phyloP scores from a whole-genome alignment of 257 asterid species.

The Plectranthus barbatus region DNA sequence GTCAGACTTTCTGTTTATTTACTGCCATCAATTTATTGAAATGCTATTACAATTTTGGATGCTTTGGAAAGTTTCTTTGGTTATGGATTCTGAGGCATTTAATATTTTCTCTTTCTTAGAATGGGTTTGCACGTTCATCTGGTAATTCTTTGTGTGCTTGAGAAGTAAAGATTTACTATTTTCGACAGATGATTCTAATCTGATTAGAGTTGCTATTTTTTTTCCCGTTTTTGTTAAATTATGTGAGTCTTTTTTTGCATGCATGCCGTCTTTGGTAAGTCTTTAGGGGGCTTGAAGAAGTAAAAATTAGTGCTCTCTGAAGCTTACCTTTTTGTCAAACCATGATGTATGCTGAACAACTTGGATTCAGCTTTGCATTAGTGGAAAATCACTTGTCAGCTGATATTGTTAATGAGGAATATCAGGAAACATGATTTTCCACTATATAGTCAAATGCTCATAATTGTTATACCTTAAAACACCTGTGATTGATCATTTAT shows the following conservation, averaged over 20 bases:
- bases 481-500: conserved; percentile 4
- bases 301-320: background rate
- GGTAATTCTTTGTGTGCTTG: background rate
- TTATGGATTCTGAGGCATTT: background rate
- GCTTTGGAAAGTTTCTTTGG: background rate
- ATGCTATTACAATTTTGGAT: background rate
- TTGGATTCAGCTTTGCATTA: background rate
- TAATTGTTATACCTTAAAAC: background rate
- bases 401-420: conserved; percentile 1
- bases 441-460: background rate
- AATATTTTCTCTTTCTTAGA: background rate
- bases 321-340: background rate
- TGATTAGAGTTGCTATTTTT: background rate
- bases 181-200: background rate
- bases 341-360: background rate
- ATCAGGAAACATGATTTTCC: background rate
- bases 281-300: background rate
- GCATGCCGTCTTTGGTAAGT: conserved; percentile 8
- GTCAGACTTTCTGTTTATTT: background rate
- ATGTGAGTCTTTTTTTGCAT: conserved; percentile 4
- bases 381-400: background rate
- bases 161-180: background rate
- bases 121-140: background rate
- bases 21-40: too few species aligned
- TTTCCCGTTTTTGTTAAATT: background rate